Evolutionary conservation across 441 rosid species (phyloP), one percentile per base, ranked within the genome.

Genomic region (Adansonia madagascariensis): DNA sequence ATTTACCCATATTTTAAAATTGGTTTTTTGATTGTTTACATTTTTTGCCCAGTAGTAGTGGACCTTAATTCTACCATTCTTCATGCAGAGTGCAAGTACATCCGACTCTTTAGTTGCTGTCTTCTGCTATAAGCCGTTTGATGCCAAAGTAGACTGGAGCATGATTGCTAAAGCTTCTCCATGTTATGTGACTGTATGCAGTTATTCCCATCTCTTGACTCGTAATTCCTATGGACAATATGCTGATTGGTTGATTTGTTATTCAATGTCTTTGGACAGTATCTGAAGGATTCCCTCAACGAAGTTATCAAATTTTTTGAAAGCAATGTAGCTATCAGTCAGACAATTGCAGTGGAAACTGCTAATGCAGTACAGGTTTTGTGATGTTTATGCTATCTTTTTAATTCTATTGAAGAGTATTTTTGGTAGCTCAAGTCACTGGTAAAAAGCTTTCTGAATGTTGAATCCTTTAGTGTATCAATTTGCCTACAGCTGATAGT

Each of bases 281-380:
- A 93, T 84, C 85, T 97, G 79, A 97, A 97, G 94, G 98, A 94
- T 79, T 84, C 98, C 71, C 80, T 97, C 49, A 89, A 89, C 59
- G 92, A 79, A 75, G 91, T 97, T 73, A 78, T 92, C 80, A 89
- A 92, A 49, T 97, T 97, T 84, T 97, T 97, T 85, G 94, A 89
- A 84, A 92, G 89, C 83, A 90, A 89, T 79, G 82, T 91, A 72
- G 95, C 86, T 64, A 93, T 92, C 79, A 94, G 98, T 87, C 98
- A 90, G 84, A 88, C 94, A 67, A 81, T 94, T 84, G 99, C 99
- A 67, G 84, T 93, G 86, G 99, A 97, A 87, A 92, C 99, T 85
- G 99, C 97, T 72, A 93, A 98, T 73, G 97, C 98, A 75, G 93
- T 97, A 78, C 98, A 97, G 99, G 99, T 94, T 80, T 84, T 80